Evolutionary conservation across 805 yeast species (phyloP), one percentile per base, ranked within the genome.

Genomic region (Zygotorulaspora danielsina): DNA sequence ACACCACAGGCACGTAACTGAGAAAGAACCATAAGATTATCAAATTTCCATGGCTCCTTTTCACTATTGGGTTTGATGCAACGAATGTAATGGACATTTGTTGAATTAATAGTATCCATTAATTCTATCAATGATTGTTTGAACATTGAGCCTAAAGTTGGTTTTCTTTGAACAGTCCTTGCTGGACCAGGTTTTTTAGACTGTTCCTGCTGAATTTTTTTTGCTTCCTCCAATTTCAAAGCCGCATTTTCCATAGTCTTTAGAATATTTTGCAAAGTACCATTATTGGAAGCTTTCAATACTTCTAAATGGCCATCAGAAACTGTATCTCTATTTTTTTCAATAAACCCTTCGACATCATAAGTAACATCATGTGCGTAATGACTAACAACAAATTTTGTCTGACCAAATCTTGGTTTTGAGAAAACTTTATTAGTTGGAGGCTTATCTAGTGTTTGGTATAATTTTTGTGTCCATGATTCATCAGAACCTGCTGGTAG

Each of bases 1-100:
- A 90, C 97, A 81, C 98, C 98, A 72, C 98, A 90, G 5, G 98
- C 98, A 59, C 98, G 78, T 47, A 90, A 72, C 64, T 90, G 98
- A 3, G 95, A 83, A 42, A 93, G 71, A n/a, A 90, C 98, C 96
- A 90, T 88, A 34, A 89, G 75, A 12, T 95, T 87, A 56, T 89
- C 95, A 65, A 90, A 90, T 59, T 79, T 82, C 98, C 98, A 90
- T 1, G 97, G 95, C 41, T 77, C 79, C 65, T 93, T 90, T 46
- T 79, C 80, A 54, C 90, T 96, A 61, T 90, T 90, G 3, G 98
- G 98, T 64, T 90, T 90, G 61, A 93, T 93, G 71, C 98, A 90
- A 61, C 98, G 83, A 59, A 90, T 90, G 57, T 90, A 90, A 64
- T 90, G 98, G 19, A 83, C 98, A 61, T 90, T 90, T 1, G 97